phyloP scores from a whole-genome alignment of 2,329 filamentous ascomycete species.

The Graphiopsis chlorocephala region DNA sequence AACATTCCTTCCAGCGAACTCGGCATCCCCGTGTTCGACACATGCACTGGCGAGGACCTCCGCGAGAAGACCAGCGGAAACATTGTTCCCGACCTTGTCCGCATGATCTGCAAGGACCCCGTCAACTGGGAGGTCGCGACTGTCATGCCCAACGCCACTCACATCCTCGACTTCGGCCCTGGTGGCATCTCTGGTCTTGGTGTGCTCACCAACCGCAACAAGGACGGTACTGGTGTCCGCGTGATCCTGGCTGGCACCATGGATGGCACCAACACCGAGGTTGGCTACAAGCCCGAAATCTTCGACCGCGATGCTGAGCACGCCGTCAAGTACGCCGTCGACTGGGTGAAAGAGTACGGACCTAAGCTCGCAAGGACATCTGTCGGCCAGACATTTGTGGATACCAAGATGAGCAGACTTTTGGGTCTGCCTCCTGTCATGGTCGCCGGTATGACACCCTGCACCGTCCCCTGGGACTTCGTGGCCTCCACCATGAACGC shows the following conservation, averaged over 20 bases:
- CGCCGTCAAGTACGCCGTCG: slow-evolving; percentile 88
- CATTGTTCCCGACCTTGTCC: slow-evolving; percentile 80
- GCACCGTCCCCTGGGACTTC: slow-evolving; percentile 87
- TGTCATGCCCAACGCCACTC: slow-evolving; percentile 83
- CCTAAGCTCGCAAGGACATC: slow-evolving; percentile 90
- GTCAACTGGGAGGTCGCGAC: slow-evolving; percentile 98
- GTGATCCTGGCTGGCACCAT: slow-evolving; percentile 94
- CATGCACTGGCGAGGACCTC: slow-evolving; percentile 82
- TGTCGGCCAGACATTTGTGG: slow-evolving; percentile 83
- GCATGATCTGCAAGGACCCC: slow-evolving; percentile 89
- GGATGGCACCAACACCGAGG: slow-evolving; percentile 81
- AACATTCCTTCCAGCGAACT: slow-evolving; percentile 70
- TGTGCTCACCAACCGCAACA: slow-evolving; percentile 95
- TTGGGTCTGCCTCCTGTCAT: slow-evolving; percentile 82
- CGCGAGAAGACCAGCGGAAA: slow-evolving; percentile 64
- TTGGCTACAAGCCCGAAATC: slow-evolving; percentile 96
- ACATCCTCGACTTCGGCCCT: slow-evolving; percentile 94
- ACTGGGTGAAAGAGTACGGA: slow-evolving; percentile 97
- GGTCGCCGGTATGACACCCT: slow-evolving; percentile 91
- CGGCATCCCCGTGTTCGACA: slow-evolving; percentile 85
- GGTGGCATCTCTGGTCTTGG: slow-evolving; percentile 96
- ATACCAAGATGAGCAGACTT: slow-evolving; percentile 92
- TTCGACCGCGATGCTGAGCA: slow-evolving; percentile 96
- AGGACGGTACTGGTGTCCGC: slow-evolving; percentile 95
- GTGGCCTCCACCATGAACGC: slow-evolving; percentile 90